Base-by-base conservation (phyloP, 768 basidiomycete species). In the Exidia glandulosa region DNA sequence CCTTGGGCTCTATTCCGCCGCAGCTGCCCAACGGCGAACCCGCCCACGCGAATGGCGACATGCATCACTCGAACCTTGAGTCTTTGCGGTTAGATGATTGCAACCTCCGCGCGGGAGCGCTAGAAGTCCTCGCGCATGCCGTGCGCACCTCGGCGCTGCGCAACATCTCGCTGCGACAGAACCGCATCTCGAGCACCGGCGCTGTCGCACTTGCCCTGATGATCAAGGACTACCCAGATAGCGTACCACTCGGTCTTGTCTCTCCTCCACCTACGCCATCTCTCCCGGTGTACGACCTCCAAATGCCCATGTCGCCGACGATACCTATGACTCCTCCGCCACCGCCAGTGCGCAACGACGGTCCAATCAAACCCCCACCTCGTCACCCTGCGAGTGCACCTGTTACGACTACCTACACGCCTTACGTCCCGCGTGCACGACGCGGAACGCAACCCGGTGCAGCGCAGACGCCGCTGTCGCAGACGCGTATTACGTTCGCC, bases 211-310 rank as follows among this genome's bases (percentile, higher is more conserved):
- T 98, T 13, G 94, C 95, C 0, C 79, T 96, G 57, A 94, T 99
- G 91, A 94, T 97, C 63, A 83, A 90, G 57, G 95, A 99, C 71
- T 98, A 97, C 68, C 90, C 92, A 3, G 92, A 96, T 64, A 78
- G 86, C 47, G 80, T 85, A 63, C 72, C 74, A 2, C 60, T 65
- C 13, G 63, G 14, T 34, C 41, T 29, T 19, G 66, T 64, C 3
- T 58, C 69, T 1, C 62, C 68, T 25, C 65, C 64, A 13, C 66
- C 71, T 19, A 63, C 67, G 10, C 65, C n/a, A n/a, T n/a, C 65
- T 14, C 63, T 66, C 32, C 60, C 67, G 32, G 59, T 7, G 75
- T 79, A 77, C 3, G 70, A 74, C 1, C 68, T 71, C 19, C 55
- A 71, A 0, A 69, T 74, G 0, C 71, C 74, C 1, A 64, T 71